Evolutionary conservation across 148 eudicot species (phyloP).

Genomic region (Fagopyrum tataricum): DNA sequence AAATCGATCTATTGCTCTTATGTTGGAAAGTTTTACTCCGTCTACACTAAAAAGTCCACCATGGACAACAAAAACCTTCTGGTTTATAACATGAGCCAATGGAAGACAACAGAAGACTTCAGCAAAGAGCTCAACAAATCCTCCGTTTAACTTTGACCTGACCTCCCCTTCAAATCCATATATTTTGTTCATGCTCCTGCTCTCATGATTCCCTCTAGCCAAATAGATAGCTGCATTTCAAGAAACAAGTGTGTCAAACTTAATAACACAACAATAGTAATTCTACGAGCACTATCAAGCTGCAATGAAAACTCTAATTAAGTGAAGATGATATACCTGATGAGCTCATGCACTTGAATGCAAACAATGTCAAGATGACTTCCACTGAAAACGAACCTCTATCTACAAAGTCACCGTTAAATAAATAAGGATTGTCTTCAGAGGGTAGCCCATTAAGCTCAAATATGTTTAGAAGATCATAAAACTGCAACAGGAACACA

Average conservation of each 20-base stretch:
- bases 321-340: slow-evolving; percentile 41
- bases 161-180: slow-evolving; percentile 99
- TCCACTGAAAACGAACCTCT: slow-evolving; percentile 94
- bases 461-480: slow-evolving; percentile 87
- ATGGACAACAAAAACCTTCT: slow-evolving; percentile 81
- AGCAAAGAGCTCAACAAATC: slow-evolving; percentile 94
- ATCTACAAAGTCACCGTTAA: slow-evolving; percentile 97
- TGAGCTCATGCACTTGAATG: slow-evolving; percentile 95
- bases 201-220: slow-evolving; percentile 93
- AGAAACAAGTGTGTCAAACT: slow-evolving; percentile 13
- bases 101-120: slow-evolving; percentile 97
- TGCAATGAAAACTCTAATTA: background rate
- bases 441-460: slow-evolving; percentile 97
- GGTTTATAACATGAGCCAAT: slow-evolving; percentile 86
- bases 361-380: slow-evolving; percentile 87
- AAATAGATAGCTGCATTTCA: slow-evolving; percentile 71
- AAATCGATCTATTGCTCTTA: slow-evolving; percentile 81
- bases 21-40: slow-evolving; percentile 93
- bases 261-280: background rate
- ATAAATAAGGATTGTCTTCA: slow-evolving; percentile 89
- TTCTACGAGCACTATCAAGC: slow-evolving; percentile 3
- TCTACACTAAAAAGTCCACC: slow-evolving; percentile 98
- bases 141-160: slow-evolving; percentile 82
- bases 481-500: slow-evolving; percentile 57
- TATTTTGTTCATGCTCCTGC: slow-evolving; percentile 98